A percentile compares a stretch with the other conserved stretches of the same genome.
Evolutionary conservation across 106 monocot species (phyloP).

Genomic region (Alisma plantagoaquatica): DNA sequence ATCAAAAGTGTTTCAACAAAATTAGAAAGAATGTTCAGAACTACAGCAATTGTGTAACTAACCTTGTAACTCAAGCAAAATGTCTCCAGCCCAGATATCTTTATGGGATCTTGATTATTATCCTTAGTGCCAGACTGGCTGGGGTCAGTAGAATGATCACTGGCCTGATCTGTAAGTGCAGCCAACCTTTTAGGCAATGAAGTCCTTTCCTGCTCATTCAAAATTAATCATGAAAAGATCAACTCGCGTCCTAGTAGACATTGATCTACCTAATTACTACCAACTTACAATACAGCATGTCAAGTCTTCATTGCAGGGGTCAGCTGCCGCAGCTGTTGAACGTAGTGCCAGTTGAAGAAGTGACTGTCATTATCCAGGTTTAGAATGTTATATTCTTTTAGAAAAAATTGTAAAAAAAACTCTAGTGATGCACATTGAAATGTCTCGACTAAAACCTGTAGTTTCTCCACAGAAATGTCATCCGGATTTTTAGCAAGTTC

Average conservation of each 20-base stretch:
- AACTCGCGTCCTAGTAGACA: background rate
- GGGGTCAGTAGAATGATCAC: conserved; percentile 13
- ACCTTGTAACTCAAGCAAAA: conserved; percentile 91
- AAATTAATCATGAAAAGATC: background rate
- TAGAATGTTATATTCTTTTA: conserved; percentile 7
- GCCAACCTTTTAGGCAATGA: conserved; percentile 64
- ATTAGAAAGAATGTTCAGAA: too few relatives aligned
- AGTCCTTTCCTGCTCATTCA: conserved; percentile 57
- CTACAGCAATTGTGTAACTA: too few relatives aligned
- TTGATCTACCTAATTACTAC: conserved; percentile 1
- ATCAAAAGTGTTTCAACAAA: too few relatives aligned
- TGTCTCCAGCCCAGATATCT: conserved; percentile 81
- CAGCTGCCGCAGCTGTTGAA: conserved; percentile 83
- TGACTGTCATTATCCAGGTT: conserved; percentile 37
- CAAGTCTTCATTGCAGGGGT: conserved; percentile 90
- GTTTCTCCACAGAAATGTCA: conserved; percentile 87
- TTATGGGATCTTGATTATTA: conserved; percentile 39
- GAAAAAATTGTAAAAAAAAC: background rate
- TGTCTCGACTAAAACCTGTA: conserved; percentile 42
- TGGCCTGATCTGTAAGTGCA: conserved; percentile 45
- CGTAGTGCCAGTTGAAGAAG: conserved; percentile 96
- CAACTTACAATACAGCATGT: conserved; percentile 81
- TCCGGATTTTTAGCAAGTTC: conserved; percentile 84
- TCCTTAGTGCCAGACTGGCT: conserved; percentile 18
- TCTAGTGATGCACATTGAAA: too few relatives aligned